Evolutionary conservation across 345 rosid genomes (phyloP).

Genomic region (Adansonia digitata): DNA sequence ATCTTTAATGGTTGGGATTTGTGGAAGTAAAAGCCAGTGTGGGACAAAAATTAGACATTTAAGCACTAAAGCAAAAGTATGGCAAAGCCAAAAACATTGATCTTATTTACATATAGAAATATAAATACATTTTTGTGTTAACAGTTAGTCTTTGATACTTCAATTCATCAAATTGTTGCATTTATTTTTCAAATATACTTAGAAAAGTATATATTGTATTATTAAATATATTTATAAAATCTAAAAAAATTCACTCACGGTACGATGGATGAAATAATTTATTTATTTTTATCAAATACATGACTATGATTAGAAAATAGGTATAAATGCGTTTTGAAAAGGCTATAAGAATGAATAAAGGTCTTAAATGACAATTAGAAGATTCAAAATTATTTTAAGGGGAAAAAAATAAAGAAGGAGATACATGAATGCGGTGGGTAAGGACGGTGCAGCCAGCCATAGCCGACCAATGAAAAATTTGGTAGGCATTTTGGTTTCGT

Average conservation of each 20-base stretch:
- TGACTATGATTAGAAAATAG: neutral
- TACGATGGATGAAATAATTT: too few species aligned
- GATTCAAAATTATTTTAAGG: neutral
- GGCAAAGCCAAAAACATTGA: neutral
- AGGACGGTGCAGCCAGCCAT: conserved; percentile 19
- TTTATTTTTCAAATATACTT: too few species aligned
- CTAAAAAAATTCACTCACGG: too few species aligned
- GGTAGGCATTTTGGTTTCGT: neutral
- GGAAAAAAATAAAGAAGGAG: neutral
- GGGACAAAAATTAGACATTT: neutral
- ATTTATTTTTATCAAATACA: neutral
- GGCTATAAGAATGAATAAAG: neutral
- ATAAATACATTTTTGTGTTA: neutral
- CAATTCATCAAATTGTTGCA: too few species aligned
- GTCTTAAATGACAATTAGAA: neutral
- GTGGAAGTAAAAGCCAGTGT: neutral
- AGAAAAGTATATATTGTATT: too few species aligned
- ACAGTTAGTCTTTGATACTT: too few species aligned
- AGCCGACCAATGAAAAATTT: conserved; percentile 1
- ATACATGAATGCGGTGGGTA: neutral
- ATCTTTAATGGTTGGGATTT: conserved; percentile 6
- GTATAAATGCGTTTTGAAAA: neutral
- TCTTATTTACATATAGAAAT: neutral
- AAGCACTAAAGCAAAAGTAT: conserved; percentile 7
- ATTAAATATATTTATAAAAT: too few species aligned